phyloP scores from a whole-genome alignment of 331 rosid genomes.

The Dryas integrifolia region DNA sequence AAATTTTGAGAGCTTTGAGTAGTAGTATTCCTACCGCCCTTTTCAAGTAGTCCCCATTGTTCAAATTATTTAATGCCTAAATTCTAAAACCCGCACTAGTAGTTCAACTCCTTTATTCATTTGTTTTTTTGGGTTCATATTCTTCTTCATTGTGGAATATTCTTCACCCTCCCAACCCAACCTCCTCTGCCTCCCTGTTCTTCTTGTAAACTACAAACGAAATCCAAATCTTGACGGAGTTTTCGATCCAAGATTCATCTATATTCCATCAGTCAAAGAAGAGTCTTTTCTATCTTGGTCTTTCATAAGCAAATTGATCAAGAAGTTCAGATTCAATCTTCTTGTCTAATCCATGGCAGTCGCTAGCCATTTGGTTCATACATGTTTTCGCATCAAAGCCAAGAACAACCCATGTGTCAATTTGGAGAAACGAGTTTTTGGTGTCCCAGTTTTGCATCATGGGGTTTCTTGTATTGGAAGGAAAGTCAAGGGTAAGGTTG shows the following conservation, averaged over 20 bases:
- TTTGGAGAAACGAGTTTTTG: constrained; percentile 32
- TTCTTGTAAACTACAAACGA: constrained; percentile 32
- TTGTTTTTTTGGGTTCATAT: not conserved
- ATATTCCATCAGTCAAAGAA: not conserved
- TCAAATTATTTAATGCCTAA: constrained; percentile 16
- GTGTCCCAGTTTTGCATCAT: constrained; percentile 7
- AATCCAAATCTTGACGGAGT: constrained; percentile 38
- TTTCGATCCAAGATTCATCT: constrained; percentile 27
- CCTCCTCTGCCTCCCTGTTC: not conserved
- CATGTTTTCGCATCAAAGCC: constrained; percentile 11
- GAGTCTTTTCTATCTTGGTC: constrained; percentile 6
- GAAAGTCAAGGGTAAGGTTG: constrained; percentile 35
- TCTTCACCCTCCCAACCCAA: not conserved
- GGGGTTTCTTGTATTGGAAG: constrained; percentile 23
- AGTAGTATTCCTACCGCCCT: not conserved
- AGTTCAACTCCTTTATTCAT: not conserved
- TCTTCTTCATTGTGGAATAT: not conserved
- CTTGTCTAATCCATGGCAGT: constrained; percentile 43
- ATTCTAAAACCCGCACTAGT: not conserved
- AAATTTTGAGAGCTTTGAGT: not conserved
- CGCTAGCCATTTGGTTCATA: constrained; percentile 32
- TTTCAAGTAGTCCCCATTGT: not conserved
- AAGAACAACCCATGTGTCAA: constrained; percentile 24
- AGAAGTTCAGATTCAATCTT: not conserved
- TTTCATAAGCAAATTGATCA: not conserved